Base-by-base conservation (phyloP, 352 stramenopile species). In the Globisporangium paddicum region DNA sequence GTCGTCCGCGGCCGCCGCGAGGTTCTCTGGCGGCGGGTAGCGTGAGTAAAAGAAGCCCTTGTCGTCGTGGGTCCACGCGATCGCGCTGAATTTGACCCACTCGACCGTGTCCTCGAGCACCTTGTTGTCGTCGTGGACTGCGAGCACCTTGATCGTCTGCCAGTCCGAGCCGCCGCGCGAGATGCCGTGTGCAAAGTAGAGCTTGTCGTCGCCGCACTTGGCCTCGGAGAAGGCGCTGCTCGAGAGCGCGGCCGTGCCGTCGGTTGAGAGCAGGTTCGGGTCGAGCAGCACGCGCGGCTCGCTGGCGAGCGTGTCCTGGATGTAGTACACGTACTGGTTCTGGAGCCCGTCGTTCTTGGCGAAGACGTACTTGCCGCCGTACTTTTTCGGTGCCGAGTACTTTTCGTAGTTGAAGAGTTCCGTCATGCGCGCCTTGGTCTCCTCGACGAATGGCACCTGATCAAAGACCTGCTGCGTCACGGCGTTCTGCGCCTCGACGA, bases 381-480 rank as follows among this genome's bases (percentile, higher is more conserved):
- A 63, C 63, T 93, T 89, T 46, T 72, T 66, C 8, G 86, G 86
- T 16, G 74, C 83, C 49, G 82, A 88, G 67, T 75, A 95, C 63
- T 95, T 95, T 64, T 95, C 86, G 57, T 96, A 96, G 69, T 94
- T 89, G 68, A 92, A 96, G 0, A 95, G 71, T 49, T 94, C 80
- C 38, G 79, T 92, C 64, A 95, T 75, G 34, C 86, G 80, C 48
- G 69, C 60, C 62, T 91, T 89, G 32, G 80, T 90, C 55, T 91
- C 82, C 13, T 73, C 65, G n/a, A 90, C 68, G 63, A 69, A 87
- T 42, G 76, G 84, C 37, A 93, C 65, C 26, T 89, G 56, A 40
- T 68, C 58, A 46, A 93, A 81, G 34, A 90, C 76, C 21, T 80
- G 57, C 62, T 89, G 74, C 34, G 83, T 90, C 32, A 79, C 68